Conservation (phyloP, 495 filamentous ascomycete genomes). For the Neurospora africana region DNA sequence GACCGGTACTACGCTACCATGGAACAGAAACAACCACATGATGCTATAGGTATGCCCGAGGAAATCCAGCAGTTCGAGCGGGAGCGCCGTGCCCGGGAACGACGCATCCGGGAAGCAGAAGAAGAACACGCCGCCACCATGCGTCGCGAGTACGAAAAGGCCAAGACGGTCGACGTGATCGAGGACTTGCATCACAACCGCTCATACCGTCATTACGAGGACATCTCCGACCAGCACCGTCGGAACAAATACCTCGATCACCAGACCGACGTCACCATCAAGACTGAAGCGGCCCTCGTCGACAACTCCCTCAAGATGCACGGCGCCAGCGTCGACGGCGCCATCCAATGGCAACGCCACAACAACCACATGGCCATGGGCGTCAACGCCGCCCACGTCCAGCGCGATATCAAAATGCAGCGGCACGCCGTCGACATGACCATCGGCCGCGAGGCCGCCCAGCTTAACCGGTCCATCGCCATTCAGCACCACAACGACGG, state of each 20-base stretch:
- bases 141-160: slow-evolving; percentile 24
- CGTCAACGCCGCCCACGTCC: slow-evolving; percentile 1
- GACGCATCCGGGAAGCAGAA: slow-evolving; percentile 15
- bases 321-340: slow-evolving; percentile 6
- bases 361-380: slow-evolving; percentile 10
- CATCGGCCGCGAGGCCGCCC: neutral
- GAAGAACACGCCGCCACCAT: slow-evolving; percentile 22
- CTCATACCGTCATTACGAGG: slow-evolving; percentile 9
- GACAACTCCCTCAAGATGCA: slow-evolving; percentile 9
- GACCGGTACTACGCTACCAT: slow-evolving; percentile 32
- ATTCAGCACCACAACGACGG: neutral
- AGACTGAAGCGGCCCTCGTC: slow-evolving; percentile 11
- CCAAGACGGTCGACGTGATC: slow-evolving; percentile 13
- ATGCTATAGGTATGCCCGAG: slow-evolving; percentile 27
- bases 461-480: slow-evolving; percentile 5
- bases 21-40: slow-evolving; percentile 25
- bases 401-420: neutral
- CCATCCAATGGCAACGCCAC: slow-evolving; percentile 12
- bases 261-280: slow-evolving; percentile 6
- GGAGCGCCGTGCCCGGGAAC: slow-evolving; percentile 22
- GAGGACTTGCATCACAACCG: slow-evolving; percentile 6
- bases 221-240: slow-evolving; percentile 8
- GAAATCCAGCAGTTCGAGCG: slow-evolving; percentile 28
- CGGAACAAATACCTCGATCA: slow-evolving; percentile 11
- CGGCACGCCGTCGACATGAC: neutral